phyloP scores from a whole-genome alignment of 768 basidiomycete genomes.

The Antrodiella citrinella region DNA sequence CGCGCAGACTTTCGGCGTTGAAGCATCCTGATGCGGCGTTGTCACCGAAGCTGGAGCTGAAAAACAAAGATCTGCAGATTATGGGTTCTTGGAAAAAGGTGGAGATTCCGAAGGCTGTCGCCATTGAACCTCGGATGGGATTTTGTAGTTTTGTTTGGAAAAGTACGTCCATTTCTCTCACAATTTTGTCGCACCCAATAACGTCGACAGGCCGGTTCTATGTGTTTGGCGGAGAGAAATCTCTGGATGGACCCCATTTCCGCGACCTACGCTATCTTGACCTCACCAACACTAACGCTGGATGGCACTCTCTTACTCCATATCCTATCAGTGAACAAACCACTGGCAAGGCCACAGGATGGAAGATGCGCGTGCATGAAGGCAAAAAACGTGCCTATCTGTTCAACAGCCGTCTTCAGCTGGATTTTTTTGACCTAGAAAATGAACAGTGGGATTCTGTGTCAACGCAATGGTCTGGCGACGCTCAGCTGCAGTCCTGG shows the following conservation, averaged over 20 bases:
- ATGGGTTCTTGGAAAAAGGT: conserved; percentile 31
- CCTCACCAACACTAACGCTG: conserved; percentile 8
- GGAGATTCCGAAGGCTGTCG: conserved; percentile 18
- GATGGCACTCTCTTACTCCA: conserved; percentile 15
- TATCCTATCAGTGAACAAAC: conserved; percentile 4
- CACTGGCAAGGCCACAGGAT: conserved; percentile 5
- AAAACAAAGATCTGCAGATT: conserved; percentile 19
- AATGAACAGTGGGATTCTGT: conserved; percentile 27
- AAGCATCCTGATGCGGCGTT: conserved; percentile 13
- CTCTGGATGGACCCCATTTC: conserved; percentile 8
- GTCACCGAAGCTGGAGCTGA: conserved; percentile 6
- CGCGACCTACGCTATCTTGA: conserved; percentile 16
- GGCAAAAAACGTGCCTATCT: conserved; percentile 25
- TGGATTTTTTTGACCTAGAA: conserved; percentile 31
- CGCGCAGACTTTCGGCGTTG: neutral
- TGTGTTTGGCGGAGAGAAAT: conserved; percentile 11
- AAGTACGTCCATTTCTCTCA: conserved; percentile 5
- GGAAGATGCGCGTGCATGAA: conserved; percentile 17
- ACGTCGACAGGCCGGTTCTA: conserved; percentile 9
- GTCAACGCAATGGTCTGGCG: conserved; percentile 17
- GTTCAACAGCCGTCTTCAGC: conserved; percentile 22
- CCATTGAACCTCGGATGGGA: conserved; percentile 19
- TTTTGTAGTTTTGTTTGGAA: conserved; percentile 18
- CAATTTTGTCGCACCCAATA: too few species aligned
- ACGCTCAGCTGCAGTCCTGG: conserved; percentile 8